Percentiles rank a stretch among this genome's conserved stretches.
Conservation (phyloP, 208 protist genomes). For the Giardia muris region DNA sequence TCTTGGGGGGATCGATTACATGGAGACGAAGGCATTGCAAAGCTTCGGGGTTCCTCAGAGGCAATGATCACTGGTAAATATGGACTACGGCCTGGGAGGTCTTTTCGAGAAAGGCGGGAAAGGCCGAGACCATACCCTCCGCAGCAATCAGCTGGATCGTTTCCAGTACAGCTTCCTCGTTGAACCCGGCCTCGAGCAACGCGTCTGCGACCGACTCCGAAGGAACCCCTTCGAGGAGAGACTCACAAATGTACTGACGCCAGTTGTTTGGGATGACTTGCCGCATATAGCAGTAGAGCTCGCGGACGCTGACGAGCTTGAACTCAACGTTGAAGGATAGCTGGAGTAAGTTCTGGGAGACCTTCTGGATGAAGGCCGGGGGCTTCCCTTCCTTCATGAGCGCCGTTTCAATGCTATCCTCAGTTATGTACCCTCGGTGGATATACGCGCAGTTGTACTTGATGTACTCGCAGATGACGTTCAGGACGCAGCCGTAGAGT, state of each 20-base stretch:
- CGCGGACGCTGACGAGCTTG: not conserved
- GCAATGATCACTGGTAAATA: constrained; percentile 11
- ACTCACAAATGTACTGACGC: constrained; percentile 24
- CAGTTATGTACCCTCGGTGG: constrained; percentile 16
- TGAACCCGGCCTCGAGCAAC: constrained; percentile 6
- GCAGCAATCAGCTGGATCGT: not conserved
- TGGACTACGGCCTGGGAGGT: not conserved
- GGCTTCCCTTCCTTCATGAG: not conserved
- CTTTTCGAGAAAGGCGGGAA: constrained; percentile 27
- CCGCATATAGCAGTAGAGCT: constrained; percentile 25
- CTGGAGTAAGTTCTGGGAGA: not conserved
- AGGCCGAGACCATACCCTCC: not conserved
- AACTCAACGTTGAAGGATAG: not conserved
- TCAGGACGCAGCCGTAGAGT: not conserved
- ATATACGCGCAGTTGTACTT: constrained; percentile 30
- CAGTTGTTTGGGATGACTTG: constrained; percentile 21
- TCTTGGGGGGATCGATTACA: too few relatives aligned
- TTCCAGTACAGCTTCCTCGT: not conserved
- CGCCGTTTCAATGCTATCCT: constrained; percentile 25
- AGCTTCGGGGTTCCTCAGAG: too few relatives aligned
- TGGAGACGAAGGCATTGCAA: too few relatives aligned
- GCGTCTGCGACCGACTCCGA: not conserved
- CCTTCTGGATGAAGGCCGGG: not conserved
- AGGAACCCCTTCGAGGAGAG: not conserved
- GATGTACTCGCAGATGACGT: constrained; percentile 24